Conservation (phyloP, 371 early-diverging fungal species). For the Rhizopus arrhizus region DNA sequence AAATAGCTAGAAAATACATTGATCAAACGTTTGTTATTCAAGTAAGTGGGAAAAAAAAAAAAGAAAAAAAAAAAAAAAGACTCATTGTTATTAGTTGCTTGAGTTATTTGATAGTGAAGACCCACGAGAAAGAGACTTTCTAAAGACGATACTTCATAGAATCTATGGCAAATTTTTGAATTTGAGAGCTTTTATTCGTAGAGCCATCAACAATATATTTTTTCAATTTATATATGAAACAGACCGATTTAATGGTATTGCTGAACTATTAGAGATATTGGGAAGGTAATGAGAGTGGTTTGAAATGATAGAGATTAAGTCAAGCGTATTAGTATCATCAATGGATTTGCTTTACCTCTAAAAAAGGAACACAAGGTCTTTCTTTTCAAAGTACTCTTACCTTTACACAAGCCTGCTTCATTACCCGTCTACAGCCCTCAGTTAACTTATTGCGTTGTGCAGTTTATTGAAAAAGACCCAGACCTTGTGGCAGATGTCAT, state of each 20-base stretch:
- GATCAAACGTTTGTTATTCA: constrained; percentile 46
- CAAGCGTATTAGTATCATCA: constrained; percentile 79
- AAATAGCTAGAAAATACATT: constrained; percentile 65
- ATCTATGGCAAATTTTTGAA: constrained; percentile 98
- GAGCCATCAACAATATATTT: constrained; percentile 96
- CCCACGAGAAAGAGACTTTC: constrained; percentile 95
- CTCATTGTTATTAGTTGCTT: constrained; percentile 71
- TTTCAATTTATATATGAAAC: constrained; percentile 96
- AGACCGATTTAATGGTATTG: constrained; percentile 95
- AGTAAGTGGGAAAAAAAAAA: constrained; percentile 18
- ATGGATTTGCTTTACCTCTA: constrained; percentile 96
- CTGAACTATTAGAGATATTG: constrained; percentile 94
- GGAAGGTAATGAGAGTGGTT: constrained; percentile 60
- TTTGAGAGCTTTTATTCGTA: constrained; percentile 92
- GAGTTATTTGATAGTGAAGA: constrained; percentile 98
- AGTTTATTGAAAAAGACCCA: constrained; percentile 97
- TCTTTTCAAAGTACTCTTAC: constrained; percentile 87
- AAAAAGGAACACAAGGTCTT: constrained; percentile 98
- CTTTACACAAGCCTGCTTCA: constrained; percentile 93
- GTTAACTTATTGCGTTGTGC: constrained; percentile 96
- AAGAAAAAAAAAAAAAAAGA: constrained; percentile 12
- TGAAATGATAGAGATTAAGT: neutral
- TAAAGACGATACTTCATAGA: constrained; percentile 96
- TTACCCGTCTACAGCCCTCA: constrained; percentile 93
- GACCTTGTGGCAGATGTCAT: constrained; percentile 86